These are phyloP conservation scores for Lachancea cidri DNA, from an alignment of 805 yeast genomes.

Conservation along the genomic window DNA sequence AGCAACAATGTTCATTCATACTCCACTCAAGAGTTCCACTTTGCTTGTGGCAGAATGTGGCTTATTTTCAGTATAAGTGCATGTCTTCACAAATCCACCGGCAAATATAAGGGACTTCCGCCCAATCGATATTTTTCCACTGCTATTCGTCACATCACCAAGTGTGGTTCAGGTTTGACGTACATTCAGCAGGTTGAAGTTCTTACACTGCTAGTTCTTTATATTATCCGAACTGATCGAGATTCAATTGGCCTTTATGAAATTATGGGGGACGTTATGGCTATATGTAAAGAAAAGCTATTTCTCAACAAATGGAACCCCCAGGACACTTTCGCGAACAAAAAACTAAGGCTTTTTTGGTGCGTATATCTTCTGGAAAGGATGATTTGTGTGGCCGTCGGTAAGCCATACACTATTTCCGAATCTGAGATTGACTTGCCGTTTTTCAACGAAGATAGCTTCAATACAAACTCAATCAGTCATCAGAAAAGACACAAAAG, in stretches of 20 bases:
- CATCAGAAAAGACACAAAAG: slow-evolving; percentile 31
- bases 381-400: slow-evolving; percentile 56
- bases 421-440: slow-evolving; percentile 51
- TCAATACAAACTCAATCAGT: slow-evolving; percentile 19
- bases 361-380: slow-evolving; percentile 58
- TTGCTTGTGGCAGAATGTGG: slow-evolving; percentile 52
- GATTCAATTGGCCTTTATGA: slow-evolving; percentile 52
- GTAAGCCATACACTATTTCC: slow-evolving; percentile 49
- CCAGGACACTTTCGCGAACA: slow-evolving; percentile 28
- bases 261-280: slow-evolving; percentile 49
- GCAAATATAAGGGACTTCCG: slow-evolving; percentile 49
- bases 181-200: slow-evolving; percentile 48
- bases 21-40: slow-evolving; percentile 39
- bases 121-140: slow-evolving; percentile 55
- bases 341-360: slow-evolving; percentile 56
- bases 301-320: slow-evolving; percentile 25
- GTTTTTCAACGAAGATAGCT: slow-evolving; percentile 41
- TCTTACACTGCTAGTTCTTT: slow-evolving; percentile 46
- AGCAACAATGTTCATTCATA: slow-evolving; percentile 37
- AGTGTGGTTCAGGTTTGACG: slow-evolving; percentile 37
- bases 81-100: slow-evolving; percentile 49
- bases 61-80: slow-evolving; percentile 49
- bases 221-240: slow-evolving; percentile 55
- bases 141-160: slow-evolving; percentile 51
- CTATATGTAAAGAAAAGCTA: slow-evolving; percentile 34